Evolutionary conservation across 2,329 filamentous ascomycete species (phyloP).

Genomic region (Neopestalotiopsis sp.): DNA sequence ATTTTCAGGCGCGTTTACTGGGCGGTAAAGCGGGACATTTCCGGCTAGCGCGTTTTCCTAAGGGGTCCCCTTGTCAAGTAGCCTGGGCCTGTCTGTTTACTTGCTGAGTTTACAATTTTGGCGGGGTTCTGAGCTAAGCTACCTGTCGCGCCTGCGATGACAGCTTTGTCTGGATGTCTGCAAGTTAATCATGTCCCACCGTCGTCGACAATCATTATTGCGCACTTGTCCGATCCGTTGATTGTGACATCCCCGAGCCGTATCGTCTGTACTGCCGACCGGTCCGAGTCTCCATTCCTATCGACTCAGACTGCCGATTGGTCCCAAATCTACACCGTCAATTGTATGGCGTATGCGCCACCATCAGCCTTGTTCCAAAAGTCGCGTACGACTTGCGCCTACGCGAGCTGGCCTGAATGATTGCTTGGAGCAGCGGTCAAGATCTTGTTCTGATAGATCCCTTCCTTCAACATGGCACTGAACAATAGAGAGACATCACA

Average conservation of each 20-base stretch:
- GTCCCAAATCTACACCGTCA: neutral
- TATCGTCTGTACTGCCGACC: neutral
- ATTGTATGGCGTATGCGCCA: neutral
- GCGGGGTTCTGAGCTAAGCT: neutral
- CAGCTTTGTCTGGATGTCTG: neutral
- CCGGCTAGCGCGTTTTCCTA: neutral
- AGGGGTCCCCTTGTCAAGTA: neutral
- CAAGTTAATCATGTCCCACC: neutral
- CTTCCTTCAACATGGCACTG: conserved; percentile 51
- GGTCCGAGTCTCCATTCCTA: neutral
- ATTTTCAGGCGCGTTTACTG: neutral
- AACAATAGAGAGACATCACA: conserved; percentile 64
- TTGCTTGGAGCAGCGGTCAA: neutral
- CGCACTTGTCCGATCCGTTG: neutral
- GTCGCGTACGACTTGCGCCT: neutral
- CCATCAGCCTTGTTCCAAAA: neutral
- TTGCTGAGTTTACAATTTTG: conserved; percentile 2
- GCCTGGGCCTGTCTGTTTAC: neutral
- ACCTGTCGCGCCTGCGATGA: neutral
- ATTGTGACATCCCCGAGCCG: neutral
- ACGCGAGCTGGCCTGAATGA: neutral
- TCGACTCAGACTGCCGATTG: neutral
- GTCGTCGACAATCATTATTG: neutral
- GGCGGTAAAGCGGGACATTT: neutral
- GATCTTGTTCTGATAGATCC: neutral